Base-by-base conservation (phyloP, 2,329 filamentous ascomycete species). In the Albophoma yamanashiensis region DNA sequence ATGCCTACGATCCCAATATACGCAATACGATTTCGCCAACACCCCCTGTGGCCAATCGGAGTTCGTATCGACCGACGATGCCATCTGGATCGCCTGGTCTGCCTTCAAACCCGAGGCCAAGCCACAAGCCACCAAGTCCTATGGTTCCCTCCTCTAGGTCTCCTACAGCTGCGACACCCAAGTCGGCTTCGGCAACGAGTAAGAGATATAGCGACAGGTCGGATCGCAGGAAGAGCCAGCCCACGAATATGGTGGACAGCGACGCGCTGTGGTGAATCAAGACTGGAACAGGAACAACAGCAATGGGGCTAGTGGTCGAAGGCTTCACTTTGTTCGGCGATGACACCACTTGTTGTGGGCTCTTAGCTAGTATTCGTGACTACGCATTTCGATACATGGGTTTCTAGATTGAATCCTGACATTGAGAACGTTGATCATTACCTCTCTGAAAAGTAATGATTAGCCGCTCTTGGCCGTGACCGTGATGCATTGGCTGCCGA, bases 1-100 rank as follows among this genome's bases (percentile, higher is more conserved):
- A 69, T 56, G 64, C 71, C 55, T 74, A 73, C 60, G 69, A 74
- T 39, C 71, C 71, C 4, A 64, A 71, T 43, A 73, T 74, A 34
- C 67, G 71, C 56, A 67, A 66, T 12, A 69, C 72, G 38, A 56
- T 68, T 43, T 70, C 69, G 1, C 68, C 69, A 6, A 63, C 55
- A 8, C 71, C 68, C 2, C 67, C 64, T 25, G 63, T 62, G 14
- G 60, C 60, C 1, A 36, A 58, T 4, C 61, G 65, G 27, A 63
- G 59, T 20, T 67, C 67, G 1, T 61, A 63, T 6, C 65, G 65
- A 1, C 66, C 67, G 4, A 67, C 66, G 47, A 22, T 66, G 20
- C 65, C 65, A 1, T 62, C 64, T 25, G 68, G 67, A 8, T 72
- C 69, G 0, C 62, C 69, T 17, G 71, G 71, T 2, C 63, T 73